Evolutionary conservation across 805 yeast species (phyloP).

Genomic region (Candida xiaguanensis): DNA sequence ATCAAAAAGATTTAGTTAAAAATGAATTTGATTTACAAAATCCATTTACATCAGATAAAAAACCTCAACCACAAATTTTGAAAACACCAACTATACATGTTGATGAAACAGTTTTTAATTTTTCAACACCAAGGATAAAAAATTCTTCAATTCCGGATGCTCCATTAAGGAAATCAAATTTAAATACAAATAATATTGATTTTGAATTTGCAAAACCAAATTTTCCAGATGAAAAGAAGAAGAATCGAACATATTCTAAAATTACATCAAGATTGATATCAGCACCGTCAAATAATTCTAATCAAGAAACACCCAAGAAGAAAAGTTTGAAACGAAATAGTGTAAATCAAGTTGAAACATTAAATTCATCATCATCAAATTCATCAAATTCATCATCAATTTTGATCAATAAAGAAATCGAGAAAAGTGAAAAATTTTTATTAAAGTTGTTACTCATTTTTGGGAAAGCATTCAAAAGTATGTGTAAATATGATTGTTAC

Average conservation of each 20-base stretch:
- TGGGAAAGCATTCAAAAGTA: slow-evolving; percentile 59
- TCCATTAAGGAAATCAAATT: slow-evolving; percentile 30
- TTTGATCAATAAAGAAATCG: slow-evolving; percentile 20
- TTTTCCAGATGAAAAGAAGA: slow-evolving; percentile 20
- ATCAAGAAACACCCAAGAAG: slow-evolving; percentile 10
- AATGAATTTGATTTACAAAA: slow-evolving; percentile 22
- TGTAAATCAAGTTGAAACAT: slow-evolving; percentile 15
- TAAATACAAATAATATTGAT: slow-evolving; percentile 11
- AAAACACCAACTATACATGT: slow-evolving; percentile 16
- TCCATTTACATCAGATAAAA: slow-evolving; percentile 10
- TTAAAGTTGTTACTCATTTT: slow-evolving; percentile 47
- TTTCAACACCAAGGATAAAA: slow-evolving; percentile 29
- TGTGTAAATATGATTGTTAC: slow-evolving; percentile 68
- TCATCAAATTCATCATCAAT: slow-evolving; percentile 12
- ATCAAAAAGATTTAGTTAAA: slow-evolving; percentile 4
- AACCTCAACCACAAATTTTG: background rate
- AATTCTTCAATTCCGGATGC: slow-evolving; percentile 31
- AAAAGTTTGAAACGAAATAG: slow-evolving; percentile 19
- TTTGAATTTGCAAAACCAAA: slow-evolving; percentile 32
- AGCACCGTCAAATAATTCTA: slow-evolving; percentile 25
- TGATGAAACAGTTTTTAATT: slow-evolving; percentile 18
- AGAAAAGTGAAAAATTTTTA: slow-evolving; percentile 38
- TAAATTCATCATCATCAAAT: slow-evolving; percentile 7
- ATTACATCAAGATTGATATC: slow-evolving; percentile 47
- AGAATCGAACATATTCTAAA: slow-evolving; percentile 38